Conservation (phyloP, 1,139 yeast species). For the Magnusiomyces paraingens region DNA sequence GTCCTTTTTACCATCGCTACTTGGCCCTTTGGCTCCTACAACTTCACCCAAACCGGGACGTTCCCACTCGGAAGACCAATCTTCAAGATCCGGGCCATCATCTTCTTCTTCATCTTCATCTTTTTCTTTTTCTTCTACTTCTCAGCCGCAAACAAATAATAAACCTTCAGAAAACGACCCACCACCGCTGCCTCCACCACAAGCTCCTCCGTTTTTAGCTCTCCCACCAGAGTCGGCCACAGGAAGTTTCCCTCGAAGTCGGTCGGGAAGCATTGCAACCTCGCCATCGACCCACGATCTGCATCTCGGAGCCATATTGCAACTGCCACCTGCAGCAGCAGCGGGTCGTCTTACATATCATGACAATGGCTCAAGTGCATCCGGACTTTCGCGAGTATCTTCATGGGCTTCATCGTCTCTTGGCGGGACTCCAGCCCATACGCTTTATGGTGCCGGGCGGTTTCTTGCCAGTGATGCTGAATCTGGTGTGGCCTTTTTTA, state of each 20-base stretch:
- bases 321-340: constrained; percentile 1
- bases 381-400: constrained; percentile 6
- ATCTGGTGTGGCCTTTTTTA: constrained; percentile 23
- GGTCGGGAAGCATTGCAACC: neutral
- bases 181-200: constrained; percentile 2
- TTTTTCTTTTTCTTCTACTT: constrained; percentile 3
- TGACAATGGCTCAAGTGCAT: constrained; percentile 4
- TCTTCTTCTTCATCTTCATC: constrained; percentile 15
- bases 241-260: neutral
- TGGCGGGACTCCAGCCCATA: no score
- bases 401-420: constrained; percentile 18
- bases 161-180: constrained; percentile 13
- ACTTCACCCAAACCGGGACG: constrained; percentile 11
- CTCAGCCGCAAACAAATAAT: constrained; percentile 13
- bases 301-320: constrained; percentile 15
- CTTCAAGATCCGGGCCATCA: constrained; percentile 15
- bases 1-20: constrained; percentile 19
- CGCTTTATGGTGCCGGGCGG: constrained; percentile 8
- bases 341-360: constrained; percentile 2
- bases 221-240: neutral
- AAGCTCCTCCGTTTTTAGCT: neutral
- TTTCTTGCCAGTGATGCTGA: constrained; percentile 16
- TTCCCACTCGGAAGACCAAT: constrained; percentile 11
- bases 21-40: constrained; percentile 14
- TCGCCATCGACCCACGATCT: constrained; percentile 14